phyloP scores from a whole-genome alignment of 768 basidiomycete species.

The Auriscalpium vulgare region DNA sequence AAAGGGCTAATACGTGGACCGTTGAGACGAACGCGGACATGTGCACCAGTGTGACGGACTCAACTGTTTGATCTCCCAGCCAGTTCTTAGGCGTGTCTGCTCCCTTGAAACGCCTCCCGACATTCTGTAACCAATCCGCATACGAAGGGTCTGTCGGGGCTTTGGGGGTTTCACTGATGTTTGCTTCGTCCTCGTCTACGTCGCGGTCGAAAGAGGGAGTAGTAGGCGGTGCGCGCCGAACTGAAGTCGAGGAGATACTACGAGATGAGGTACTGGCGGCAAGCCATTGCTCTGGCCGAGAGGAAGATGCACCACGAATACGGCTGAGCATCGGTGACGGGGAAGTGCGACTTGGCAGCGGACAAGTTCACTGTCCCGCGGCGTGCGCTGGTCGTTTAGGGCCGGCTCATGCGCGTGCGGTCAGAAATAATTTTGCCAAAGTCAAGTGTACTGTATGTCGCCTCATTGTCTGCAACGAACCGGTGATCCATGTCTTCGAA shows the following conservation, averaged over 20 bases:
- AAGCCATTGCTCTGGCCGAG: background rate
- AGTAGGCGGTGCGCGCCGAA: background rate
- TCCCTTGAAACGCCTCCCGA: conserved; percentile 10
- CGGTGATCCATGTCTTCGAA: background rate
- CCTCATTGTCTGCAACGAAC: background rate
- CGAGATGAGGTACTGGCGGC: background rate
- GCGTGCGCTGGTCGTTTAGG: conserved; percentile 3
- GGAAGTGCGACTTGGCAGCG: background rate
- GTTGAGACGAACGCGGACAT: conserved; percentile 9
- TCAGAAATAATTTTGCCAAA: background rate
- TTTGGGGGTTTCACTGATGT: conserved; percentile 5
- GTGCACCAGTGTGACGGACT: conserved; percentile 23
- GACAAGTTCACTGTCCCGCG: background rate
- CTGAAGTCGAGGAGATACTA: background rate
- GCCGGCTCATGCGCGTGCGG: conserved; percentile 3
- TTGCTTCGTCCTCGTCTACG: conserved; percentile 9
- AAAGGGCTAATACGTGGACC: conserved; percentile 54
- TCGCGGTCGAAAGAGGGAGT: background rate
- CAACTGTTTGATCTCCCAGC: conserved; percentile 51
- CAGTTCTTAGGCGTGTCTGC: conserved; percentile 42
- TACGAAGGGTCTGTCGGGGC: background rate
- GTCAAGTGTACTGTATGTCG: background rate
- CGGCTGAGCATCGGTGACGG: conserved; percentile 2
- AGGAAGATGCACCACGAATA: background rate
- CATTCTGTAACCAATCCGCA: conserved; percentile 4